Evolutionary conservation across 805 yeast species (phyloP), one percentile per base, ranked within the genome.

Genomic region (Wickerhamiella allomyrinae): DNA sequence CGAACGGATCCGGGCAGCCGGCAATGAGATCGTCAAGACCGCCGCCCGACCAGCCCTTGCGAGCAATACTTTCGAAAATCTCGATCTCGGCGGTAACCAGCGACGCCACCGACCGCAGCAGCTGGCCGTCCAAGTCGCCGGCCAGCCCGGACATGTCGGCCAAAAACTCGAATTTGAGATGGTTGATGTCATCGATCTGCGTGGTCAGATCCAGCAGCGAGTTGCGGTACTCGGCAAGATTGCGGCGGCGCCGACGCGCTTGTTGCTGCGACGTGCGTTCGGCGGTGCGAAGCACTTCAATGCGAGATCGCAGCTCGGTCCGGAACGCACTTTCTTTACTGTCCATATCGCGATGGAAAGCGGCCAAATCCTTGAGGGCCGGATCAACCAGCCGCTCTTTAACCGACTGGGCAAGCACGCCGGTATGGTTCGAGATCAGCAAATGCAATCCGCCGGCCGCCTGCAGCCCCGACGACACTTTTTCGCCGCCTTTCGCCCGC

Each of bases 41-140:
- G 21, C 89, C 91, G 11, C 93, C 94, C 3, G 79, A 70, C 83
- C 86, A 78, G 4, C 93, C 91, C 55, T 85, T 85, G 43, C 75
- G 68, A 0, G 94, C 93, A 19, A 85, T 74, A 21, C 80, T 78
- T 53, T 82, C 94, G 51, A 74, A 76, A 15, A 84, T 74, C 52
- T 83, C 91, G 14, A 85, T 74, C 56, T 85, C 89, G 2, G 91
- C 87, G 39, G 84, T 64, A 2, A 83, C 77, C 5, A 80, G 65
- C 1, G 79, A 68, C 1, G 84, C 79, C 1, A 83, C 68, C 41
- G 69, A 66, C 15, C 61, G 58, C 37, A 80, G 65, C 4, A 82
- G 63, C 20, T 66, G 61, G 20, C 65, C 63, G 31, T 79, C 75
- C n/a, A 80, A 70, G 27, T 71, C 69, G 50, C 79, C 78, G 7